A percentile compares a stretch with the other conserved stretches of the same genome.
Conservation (phyloP, 345 rosid genomes). For the Jatropha curcas region DNA sequence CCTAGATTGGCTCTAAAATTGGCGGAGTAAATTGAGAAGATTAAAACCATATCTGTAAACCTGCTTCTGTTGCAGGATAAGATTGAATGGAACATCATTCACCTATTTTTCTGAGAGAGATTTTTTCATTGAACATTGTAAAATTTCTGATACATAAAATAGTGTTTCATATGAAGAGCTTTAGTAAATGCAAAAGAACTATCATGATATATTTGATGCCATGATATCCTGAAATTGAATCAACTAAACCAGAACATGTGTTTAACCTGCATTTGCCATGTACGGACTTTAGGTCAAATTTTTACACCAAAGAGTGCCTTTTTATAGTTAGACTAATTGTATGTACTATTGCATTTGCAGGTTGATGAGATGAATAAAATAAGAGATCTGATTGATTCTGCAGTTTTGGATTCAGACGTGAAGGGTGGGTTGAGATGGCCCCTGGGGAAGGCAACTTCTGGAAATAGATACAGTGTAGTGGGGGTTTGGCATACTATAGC, state of each 20-base stretch:
- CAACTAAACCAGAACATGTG: background rate
- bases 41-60: background rate
- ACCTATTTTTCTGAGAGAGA: background rate
- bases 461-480: constrained; percentile 40
- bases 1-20: background rate
- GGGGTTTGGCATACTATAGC: constrained; percentile 49
- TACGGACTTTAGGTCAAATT: background rate
- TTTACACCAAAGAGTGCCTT: background rate
- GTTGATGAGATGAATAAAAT: constrained; percentile 56
- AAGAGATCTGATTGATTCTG: constrained; percentile 42
- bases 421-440: constrained; percentile 81
- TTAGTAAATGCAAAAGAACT: no score
- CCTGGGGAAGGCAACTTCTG: constrained; percentile 40
- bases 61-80: background rate
- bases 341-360: constrained; percentile 40
- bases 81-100: background rate
- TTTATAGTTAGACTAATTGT: background rate
- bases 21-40: background rate
- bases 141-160: background rate
- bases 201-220: no score
- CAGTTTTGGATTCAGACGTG: constrained; percentile 53
- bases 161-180: background rate
- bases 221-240: background rate
- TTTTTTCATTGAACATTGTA: background rate
- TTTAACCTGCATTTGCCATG: background rate